Base-by-base conservation (phyloP, 225 moss, liverwort and hornwort species). In the Sphagnum tenellum region DNA sequence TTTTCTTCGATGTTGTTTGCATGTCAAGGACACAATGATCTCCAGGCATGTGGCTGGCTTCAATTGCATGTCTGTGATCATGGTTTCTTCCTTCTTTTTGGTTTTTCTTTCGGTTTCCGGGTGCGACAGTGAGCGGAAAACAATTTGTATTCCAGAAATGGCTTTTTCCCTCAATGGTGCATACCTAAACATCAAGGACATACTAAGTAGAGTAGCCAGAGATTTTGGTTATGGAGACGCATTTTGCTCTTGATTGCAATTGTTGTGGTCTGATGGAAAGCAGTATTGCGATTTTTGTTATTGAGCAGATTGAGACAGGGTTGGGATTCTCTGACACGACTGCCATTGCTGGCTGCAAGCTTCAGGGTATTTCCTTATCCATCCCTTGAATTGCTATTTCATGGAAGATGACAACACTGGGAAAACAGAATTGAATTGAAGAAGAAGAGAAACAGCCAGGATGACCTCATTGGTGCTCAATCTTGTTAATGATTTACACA, bases 311-410 rank as follows among this genome's bases (percentile, higher is more conserved):
- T 62, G 86, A 89, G 63, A 69, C 48, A 61, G 77, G 75, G 9
- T 67, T 89, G 72, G 67, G 76, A 65, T 71, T 84, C 46, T 59
- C 76, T 77, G 94, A 95, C 65, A 81, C 74, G 73, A 53, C 77
- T 62, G 78, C 79, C 63, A 85, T 88, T 61, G 85, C 88, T 48
- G 92, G 89, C 8, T 77, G 78, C 75, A 89, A 82, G 61, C 65
- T 89, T 48, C 88, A 79, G 84, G 95, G 92, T 95, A 12, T 9
- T 45, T 46, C 50, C 54, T 50, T 56, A 14, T 56, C 49, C 54
- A 14, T 47, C 10, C 56, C 56, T 58, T 29, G 46, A 62, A 46
- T 63, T 45, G 8, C 5, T 63, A 6, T 61, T 7, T 9, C 61
- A 29, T 45, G 45, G 14, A 8, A 62, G 61, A 45, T 8, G 45